Conservation (phyloP, 2,329 filamentous ascomycete genomes). For the Thelonectria blattea region DNA sequence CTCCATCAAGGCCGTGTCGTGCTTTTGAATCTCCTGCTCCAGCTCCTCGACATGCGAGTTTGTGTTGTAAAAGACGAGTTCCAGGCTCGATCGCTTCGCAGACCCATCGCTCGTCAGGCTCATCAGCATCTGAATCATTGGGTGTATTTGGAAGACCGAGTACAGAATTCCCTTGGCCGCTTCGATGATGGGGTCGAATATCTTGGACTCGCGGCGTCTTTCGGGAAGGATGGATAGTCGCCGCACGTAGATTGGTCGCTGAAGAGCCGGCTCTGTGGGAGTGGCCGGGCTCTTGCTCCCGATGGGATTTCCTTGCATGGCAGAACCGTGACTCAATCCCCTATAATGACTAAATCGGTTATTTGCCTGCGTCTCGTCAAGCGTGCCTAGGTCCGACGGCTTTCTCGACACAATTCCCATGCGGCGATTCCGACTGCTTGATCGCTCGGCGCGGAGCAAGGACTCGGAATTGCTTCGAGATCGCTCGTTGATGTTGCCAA, state of each 20-base stretch:
- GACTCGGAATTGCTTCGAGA: constrained; percentile 70
- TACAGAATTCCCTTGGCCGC: constrained; percentile 71
- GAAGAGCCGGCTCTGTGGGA: constrained; percentile 62
- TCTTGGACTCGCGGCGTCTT: constrained; percentile 65
- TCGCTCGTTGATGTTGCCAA: constrained; percentile 73
- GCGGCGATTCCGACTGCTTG: constrained; percentile 63
- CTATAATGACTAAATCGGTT: constrained; percentile 72
- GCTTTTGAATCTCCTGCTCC: constrained; percentile 68
- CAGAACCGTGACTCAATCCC: constrained; percentile 71
- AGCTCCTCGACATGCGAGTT: constrained; percentile 70
- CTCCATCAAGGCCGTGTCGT: constrained; percentile 56
- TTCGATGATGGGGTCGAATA: constrained; percentile 67
- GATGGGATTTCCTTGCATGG: constrained; percentile 62
- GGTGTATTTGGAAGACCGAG: constrained; percentile 71
- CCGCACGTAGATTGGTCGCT: constrained; percentile 67
- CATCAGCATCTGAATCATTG: constrained; percentile 70
- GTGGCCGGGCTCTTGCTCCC: constrained; percentile 61
- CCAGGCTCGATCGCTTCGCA: constrained; percentile 66
- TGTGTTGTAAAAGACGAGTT: constrained; percentile 72
- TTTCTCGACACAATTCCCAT: constrained; percentile 69
- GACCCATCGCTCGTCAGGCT: constrained; percentile 66
- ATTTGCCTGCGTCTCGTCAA: constrained; percentile 67
- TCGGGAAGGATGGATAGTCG: constrained; percentile 69
- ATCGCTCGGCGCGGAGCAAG: constrained; percentile 58
- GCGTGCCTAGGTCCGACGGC: constrained; percentile 64